Conservation (phyloP, 2,329 filamentous ascomycete species). For the Penicillium digitatum region DNA sequence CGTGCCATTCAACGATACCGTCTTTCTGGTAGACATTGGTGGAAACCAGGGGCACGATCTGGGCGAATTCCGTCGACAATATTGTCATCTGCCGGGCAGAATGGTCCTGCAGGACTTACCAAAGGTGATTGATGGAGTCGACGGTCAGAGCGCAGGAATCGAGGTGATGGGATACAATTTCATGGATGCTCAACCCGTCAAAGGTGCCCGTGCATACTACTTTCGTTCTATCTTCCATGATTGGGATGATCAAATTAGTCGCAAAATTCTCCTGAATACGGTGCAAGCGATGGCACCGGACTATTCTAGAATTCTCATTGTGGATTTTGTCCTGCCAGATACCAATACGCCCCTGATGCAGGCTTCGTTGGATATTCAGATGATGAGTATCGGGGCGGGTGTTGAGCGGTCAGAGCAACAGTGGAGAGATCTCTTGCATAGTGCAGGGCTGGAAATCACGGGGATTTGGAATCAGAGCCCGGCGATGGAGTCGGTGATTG, state of each 20-base stretch:
- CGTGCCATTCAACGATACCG: constrained; percentile 24
- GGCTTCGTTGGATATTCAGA: constrained; percentile 35
- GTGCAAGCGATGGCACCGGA: constrained; percentile 30
- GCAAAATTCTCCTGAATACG: constrained; percentile 33
- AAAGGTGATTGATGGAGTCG: constrained; percentile 16
- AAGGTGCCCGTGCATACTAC: constrained; percentile 36
- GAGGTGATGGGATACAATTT: constrained; percentile 36
- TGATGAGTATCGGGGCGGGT: constrained; percentile 38
- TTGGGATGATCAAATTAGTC: constrained; percentile 35
- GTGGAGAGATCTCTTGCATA: constrained; percentile 30
- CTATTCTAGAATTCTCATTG: constrained; percentile 35
- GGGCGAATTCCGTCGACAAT: constrained; percentile 28
- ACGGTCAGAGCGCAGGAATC: constrained; percentile 14
- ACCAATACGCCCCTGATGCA: constrained; percentile 27
- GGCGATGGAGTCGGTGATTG: constrained; percentile 31
- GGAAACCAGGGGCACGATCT: constrained; percentile 43
- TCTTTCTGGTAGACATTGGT: constrained; percentile 43
- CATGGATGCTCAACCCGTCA: constrained; percentile 31
- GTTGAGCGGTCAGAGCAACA: constrained; percentile 34
- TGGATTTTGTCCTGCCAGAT: constrained; percentile 36
- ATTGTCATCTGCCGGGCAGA: constrained; percentile 32
- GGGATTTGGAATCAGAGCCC: constrained; percentile 28
- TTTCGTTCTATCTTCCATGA: constrained; percentile 40
- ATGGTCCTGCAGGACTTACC: constrained; percentile 44
- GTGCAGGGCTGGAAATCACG: constrained; percentile 29